Evolutionary conservation across 768 basidiomycete genomes (phyloP), one percentile per base, ranked within the genome.

Genomic region (Plicaturopsis crispa): DNA sequence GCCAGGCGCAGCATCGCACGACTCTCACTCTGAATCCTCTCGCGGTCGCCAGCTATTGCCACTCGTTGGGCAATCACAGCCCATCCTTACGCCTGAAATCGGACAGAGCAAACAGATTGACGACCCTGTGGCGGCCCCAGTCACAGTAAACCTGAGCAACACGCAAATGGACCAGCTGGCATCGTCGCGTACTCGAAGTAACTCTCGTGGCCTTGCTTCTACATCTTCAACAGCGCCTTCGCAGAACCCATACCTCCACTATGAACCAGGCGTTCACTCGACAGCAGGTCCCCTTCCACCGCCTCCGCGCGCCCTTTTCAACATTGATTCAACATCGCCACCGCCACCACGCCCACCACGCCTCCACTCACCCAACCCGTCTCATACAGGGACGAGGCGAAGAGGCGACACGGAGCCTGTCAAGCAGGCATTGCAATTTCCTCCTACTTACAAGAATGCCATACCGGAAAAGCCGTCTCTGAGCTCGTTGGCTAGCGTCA

Each of bases 281-380:
- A 84, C 72, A 17, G 84, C 83, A 30, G 80, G 82, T 4, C 84
- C 84, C 33, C 66, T 83, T 42, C 83, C 84, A 20, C 73, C 75
- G 22, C 83, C 82, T 6, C 81, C 84, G 2, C 66, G 77, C 41
- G 69, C 78, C 14, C 56, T 66, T 40, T 69, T 77, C 39, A 62
- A 61, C 41, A 65, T 76, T 22, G 62, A 70, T 35, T 61, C 63
- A 10, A 64, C 54, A 35, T 60, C 70, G 6, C 66, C 72, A 8
- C 76, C 79, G 17, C 60, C 67, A 2, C 78, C 80, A 42, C 73
- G 76, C 26, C 78, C 79, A 23, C 74, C 77, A 4, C 76, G 81
- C 30, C 62, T 79, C 4, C 67, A 75, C 47, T 78, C 79, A 10
- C 78, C 80, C 17, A 57, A 59, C 0, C 44, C 63, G 51, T 42